phyloP scores from a whole-genome alignment of 2,329 filamentous ascomycete genomes.

The Aschersonia sp. region DNA sequence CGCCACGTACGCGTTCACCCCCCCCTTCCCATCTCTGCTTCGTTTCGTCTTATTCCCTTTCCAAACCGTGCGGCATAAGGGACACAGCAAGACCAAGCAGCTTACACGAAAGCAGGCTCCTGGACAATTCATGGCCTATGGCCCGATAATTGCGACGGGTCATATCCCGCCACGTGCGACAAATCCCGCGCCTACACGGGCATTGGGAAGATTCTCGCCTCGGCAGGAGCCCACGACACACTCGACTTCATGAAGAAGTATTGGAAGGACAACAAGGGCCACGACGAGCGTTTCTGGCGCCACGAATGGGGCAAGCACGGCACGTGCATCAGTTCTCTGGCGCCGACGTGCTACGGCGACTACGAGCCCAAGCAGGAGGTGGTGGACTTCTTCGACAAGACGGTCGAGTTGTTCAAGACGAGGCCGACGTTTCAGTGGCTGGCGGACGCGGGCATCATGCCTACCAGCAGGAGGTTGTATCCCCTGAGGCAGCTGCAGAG shows the following conservation, averaged over 20 bases:
- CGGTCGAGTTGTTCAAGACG: slow-evolving; percentile 50
- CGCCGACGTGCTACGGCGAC: slow-evolving; percentile 48
- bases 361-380: slow-evolving; percentile 50
- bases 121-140: slow-evolving; percentile 63
- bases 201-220: slow-evolving; percentile 47
- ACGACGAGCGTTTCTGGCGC: slow-evolving; percentile 54
- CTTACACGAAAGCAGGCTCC: slow-evolving; percentile 28
- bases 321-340: slow-evolving; percentile 53
- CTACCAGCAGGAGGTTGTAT: slow-evolving; percentile 41
- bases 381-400: slow-evolving; percentile 52
- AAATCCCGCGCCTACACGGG: slow-evolving; percentile 45
- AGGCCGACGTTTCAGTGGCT: slow-evolving; percentile 54
- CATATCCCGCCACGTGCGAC: slow-evolving; percentile 54
- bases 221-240: slow-evolving; percentile 34
- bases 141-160: slow-evolving; percentile 56
- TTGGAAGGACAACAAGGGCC: slow-evolving; percentile 56
- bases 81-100: background rate
- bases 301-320: slow-evolving; percentile 68
- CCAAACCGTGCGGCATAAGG: background rate
- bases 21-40: background rate
- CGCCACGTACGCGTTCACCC: slow-evolving; percentile 16
- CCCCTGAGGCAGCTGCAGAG: slow-evolving; percentile 40
- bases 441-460: slow-evolving; percentile 42
- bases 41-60: background rate
- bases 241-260: slow-evolving; percentile 54